Evolutionary conservation across 2,329 filamentous ascomycete genomes (phyloP), one percentile per base, ranked within the genome.

Genomic region (Trichoderma polysporum): DNA sequence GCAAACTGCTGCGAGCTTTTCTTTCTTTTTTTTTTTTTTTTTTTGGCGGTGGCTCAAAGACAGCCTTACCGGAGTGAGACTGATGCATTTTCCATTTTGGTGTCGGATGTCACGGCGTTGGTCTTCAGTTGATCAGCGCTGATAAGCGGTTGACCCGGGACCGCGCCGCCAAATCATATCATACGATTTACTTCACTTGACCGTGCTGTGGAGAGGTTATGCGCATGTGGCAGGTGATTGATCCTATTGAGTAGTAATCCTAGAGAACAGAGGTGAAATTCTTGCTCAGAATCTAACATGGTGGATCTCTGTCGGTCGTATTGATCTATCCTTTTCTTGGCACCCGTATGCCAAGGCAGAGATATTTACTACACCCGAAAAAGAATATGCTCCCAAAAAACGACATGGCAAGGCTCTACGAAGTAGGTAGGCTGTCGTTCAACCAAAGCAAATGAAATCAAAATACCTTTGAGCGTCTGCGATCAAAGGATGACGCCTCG

Each of bases 21-120:
- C 45, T 45, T 4, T 45, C 45, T n/a, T 54, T 59, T 25, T 54
- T 45, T 4, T 45, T 59, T n/a, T 59, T 25, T 54, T 45, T 4
- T 45, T 59, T n/a, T 54, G 45, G 61, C 49, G 27, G 61, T 39
- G 50, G 27, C 19, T 31, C 37, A 39, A 41, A 29, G 33, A 39
- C 25, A 62, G 22, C 45, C 59, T 37, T 35, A 45, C 12, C 17
- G 9, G 27, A 50, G 61, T 45, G 29, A 52, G 49, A 64, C 37
- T n/a, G 39, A 53, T 56, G 49, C 31, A 33, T 25, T 61, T 35
- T 47, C 41, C 3, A 10, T n/a, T 35, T 17, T 25, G 27, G 58
- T 9, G 47, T 47, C 61, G 61, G 49, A 64, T 64, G 61, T 54
- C 35, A 56, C 61, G 61, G 61, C 61, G 49, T 56, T 56, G 60